These are phyloP conservation scores for Avicennia marina DNA, from an alignment of 257 asterid genomes.

Conservation along the genomic window DNA sequence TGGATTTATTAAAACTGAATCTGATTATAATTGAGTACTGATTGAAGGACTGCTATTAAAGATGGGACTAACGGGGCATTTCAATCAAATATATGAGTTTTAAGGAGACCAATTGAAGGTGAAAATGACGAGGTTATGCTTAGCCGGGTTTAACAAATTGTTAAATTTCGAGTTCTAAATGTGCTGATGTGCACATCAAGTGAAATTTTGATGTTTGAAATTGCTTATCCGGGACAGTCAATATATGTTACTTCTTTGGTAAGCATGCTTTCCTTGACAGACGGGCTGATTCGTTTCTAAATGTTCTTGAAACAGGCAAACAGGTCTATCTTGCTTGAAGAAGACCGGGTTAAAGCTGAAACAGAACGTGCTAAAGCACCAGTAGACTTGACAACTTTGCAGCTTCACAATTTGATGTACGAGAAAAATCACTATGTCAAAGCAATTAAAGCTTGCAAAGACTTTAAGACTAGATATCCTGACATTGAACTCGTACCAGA, in stretches of 20 bases:
- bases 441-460: constrained; percentile 97
- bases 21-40: neutral
- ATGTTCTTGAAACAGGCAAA: constrained; percentile 56
- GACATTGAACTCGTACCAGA: constrained; percentile 89
- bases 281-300: neutral
- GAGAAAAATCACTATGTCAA: constrained; percentile 95
- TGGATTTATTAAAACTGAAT: neutral
- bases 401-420: constrained; percentile 93
- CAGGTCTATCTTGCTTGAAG: constrained; percentile 90
- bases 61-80: neutral
- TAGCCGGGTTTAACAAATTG: neutral
- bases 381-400: constrained; percentile 84
- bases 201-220: neutral
- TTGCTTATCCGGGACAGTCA: constrained; percentile 1
- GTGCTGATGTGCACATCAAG: neutral
- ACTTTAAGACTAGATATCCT: constrained; percentile 83
- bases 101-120: neutral
- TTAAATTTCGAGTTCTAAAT: neutral
- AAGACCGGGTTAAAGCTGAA: constrained; percentile 81
- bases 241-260: no score
- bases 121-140: neutral
- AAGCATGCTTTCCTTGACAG: neutral
- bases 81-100: neutral
- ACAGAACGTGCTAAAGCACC: constrained; percentile 95
- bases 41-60: neutral